Base-by-base conservation (phyloP, 129 eudicot species). In the Sambucus nigra region DNA sequence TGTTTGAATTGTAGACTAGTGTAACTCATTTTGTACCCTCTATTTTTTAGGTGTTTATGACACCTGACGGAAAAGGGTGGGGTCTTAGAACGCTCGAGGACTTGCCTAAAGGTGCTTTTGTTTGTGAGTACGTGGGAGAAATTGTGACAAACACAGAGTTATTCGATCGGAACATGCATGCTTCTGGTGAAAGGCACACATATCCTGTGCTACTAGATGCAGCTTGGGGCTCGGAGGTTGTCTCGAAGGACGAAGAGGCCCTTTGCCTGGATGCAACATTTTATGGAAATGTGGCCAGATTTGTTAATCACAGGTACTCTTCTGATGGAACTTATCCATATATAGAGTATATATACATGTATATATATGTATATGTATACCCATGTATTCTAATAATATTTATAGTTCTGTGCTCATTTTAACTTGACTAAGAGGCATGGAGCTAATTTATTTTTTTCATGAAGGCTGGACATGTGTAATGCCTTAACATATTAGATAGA, bases 91-190 rank as follows among this genome's bases (percentile, higher is more conserved):
- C 82, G 31, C 81, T 82, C n/a, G 74, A 68, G 53, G 73, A 74
- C 46, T 35, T 82, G 44, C 70, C 85, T 21, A 73, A 65, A 72
- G 91, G 85, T 32, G 53, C 85, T 17, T 77, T 82, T 60, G 52
- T 82, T 5, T 82, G 91, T 29, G 85, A 77, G 47, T 77, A 82
- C 57, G 79, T 77, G 21, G 85, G 91, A 22, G 91, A 82, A 66
- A 64, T 77, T 2, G 67, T 82, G 14, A 74, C 82, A 17, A 74
- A 67, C 26, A 57, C 45, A 0, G 82, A 77, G 71, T 65, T 74
- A 24, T 67, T 18, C 27, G 76, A 74, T 7, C 67, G 91, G 41
- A 67, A 69, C 35, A 51, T 32, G 28, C 52, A 16, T 35, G 67
- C 44, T 15, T 28, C 60, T 50, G 72, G 71, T 22, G 69, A 74